phyloP scores from a whole-genome alignment of 495 filamentous ascomycete species.

The Neurospora sp. region DNA sequence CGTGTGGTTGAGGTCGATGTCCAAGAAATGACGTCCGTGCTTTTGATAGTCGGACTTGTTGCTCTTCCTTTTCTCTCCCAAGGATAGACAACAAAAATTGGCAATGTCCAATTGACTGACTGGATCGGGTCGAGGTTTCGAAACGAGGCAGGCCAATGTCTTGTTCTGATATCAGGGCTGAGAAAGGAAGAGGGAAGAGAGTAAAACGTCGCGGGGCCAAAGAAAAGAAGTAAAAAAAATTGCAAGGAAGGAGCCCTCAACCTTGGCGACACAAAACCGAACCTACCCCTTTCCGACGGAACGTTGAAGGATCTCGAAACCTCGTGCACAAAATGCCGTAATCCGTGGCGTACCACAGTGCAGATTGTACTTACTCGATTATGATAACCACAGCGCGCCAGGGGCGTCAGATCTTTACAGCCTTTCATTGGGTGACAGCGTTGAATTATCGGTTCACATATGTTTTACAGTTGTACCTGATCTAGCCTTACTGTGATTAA shows the following conservation, averaged over 20 bases:
- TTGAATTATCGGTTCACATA: background rate
- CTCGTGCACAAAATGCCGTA: background rate
- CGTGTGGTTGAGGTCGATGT: background rate
- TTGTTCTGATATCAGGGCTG: background rate
- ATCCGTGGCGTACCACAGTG: background rate
- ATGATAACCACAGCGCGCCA: background rate
- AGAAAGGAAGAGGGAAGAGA: conserved; percentile 1
- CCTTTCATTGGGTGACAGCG: background rate
- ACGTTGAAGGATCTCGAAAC: background rate
- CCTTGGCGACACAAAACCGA: background rate
- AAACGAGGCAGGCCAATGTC: background rate
- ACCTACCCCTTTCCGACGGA: background rate
- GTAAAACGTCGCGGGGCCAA: background rate
- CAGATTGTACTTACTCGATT: background rate
- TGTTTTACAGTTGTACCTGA: too few relatives aligned
- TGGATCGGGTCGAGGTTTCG: background rate
- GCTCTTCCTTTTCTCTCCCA: background rate
- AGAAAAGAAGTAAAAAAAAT: background rate
- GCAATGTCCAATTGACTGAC: background rate
- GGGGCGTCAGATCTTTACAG: background rate
- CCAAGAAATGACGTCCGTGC: background rate
- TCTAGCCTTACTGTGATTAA: background rate
- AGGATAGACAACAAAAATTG: background rate
- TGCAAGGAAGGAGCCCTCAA: background rate
- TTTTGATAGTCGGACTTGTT: background rate